Evolutionary conservation across 1,284 basidiomycete genomes (phyloP).

Genomic region (Melampsora occidentalis): DNA sequence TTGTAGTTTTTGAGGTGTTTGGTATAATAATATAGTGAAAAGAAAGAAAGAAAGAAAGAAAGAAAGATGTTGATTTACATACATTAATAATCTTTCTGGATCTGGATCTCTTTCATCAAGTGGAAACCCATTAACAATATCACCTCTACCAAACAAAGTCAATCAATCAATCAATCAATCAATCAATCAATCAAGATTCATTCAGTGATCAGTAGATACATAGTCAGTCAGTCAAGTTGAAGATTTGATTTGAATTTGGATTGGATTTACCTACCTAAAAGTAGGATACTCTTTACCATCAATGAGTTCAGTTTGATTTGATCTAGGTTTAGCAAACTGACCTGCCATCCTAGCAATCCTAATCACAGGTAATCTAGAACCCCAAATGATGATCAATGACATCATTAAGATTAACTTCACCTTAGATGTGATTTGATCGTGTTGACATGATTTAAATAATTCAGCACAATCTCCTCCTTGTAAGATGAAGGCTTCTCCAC

Average conservation of each 20-base stretch:
- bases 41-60: conserved; percentile 55
- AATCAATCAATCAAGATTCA: too few species aligned
- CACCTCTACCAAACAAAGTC: conserved; percentile 63
- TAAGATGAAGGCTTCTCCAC: conserved; percentile 76
- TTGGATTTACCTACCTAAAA: conserved; percentile 63
- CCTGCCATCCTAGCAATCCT: conserved; percentile 88
- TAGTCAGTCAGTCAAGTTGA: too few species aligned
- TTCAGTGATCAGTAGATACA: too few species aligned
- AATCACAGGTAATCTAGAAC: conserved; percentile 83
- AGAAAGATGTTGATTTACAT: background rate
- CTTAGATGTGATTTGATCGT: conserved; percentile 90
- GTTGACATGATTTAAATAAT: conserved; percentile 59
- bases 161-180: too few species aligned
- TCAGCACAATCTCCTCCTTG: conserved; percentile 96
- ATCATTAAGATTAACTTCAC: conserved; percentile 92
- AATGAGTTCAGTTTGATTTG: conserved; percentile 69
- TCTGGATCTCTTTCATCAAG: conserved; percentile 74
- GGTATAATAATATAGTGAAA: conserved; percentile 44
- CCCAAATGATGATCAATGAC: conserved; percentile 91
- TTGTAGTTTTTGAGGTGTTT: too few species aligned
- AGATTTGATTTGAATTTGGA: too few species aligned
- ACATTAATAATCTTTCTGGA: conserved; percentile 73
- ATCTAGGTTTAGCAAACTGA: conserved; percentile 94
- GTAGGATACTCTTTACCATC: conserved; percentile 59
- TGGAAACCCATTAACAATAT: conserved; percentile 85